Evolutionary conservation across 2,329 filamentous ascomycete genomes (phyloP).

Genomic region (Ophiosphaerella narmari): DNA sequence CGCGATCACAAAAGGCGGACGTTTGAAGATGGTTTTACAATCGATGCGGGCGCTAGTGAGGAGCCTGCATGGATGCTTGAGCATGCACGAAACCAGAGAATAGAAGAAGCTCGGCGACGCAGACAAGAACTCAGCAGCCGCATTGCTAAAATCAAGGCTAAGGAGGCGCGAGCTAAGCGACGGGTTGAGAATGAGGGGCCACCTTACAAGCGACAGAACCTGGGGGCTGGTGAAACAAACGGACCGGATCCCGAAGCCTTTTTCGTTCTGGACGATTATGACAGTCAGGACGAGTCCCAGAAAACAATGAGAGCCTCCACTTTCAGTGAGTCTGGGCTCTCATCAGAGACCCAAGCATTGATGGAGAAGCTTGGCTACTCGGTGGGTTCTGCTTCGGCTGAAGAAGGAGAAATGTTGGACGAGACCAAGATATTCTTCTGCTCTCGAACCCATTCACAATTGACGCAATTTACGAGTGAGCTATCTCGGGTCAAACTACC

Average conservation of each 20-base stretch:
- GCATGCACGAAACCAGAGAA: slow-evolving; percentile 71
- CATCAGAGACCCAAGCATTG: slow-evolving; percentile 74
- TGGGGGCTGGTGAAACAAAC: slow-evolving; percentile 7
- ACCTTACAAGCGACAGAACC: slow-evolving; percentile 50
- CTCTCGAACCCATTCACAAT: slow-evolving; percentile 88
- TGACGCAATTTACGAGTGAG: slow-evolving; percentile 86
- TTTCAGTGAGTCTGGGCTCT: slow-evolving; percentile 58
- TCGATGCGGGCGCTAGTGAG: slow-evolving; percentile 59
- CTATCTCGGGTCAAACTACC: slow-evolving; percentile 78
- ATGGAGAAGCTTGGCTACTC: slow-evolving; percentile 63
- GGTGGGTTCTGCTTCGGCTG: slow-evolving; percentile 46
- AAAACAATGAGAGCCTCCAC: slow-evolving; percentile 18
- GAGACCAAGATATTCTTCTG: slow-evolving; percentile 89
- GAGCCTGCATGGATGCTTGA: slow-evolving; percentile 87
- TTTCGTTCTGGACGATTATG: slow-evolving; percentile 77
- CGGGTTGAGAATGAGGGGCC: slow-evolving; percentile 56
- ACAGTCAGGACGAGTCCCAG: slow-evolving; percentile 62
- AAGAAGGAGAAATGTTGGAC: slow-evolving; percentile 59
- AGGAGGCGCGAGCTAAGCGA: slow-evolving; percentile 64
- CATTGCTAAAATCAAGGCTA: slow-evolving; percentile 64
- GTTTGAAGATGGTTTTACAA: slow-evolving; percentile 60
- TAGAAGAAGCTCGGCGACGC: slow-evolving; percentile 66
- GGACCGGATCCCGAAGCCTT: slow-evolving; percentile 61
- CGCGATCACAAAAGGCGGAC: slow-evolving; percentile 72
- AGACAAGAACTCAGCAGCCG: slow-evolving; percentile 77